Evolutionary conservation across 2,329 filamentous ascomycete genomes (phyloP).

Genomic region (Shiraia sp.): DNA sequence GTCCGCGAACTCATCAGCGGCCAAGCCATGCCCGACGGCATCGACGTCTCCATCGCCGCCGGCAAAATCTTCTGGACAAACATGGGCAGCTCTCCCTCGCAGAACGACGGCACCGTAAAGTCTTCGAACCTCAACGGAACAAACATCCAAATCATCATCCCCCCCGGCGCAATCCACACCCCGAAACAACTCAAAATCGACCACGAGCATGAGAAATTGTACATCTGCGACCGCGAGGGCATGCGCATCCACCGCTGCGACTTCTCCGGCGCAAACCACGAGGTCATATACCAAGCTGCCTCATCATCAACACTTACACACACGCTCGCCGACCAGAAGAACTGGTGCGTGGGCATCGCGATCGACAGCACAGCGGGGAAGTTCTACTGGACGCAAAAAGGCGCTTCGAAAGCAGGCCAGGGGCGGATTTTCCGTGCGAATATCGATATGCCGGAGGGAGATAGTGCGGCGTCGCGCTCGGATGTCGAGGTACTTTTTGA

Average conservation of each 20-base stretch:
- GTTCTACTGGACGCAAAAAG: conserved; percentile 67
- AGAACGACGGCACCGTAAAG: conserved; percentile 50
- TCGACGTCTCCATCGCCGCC: conserved; percentile 25
- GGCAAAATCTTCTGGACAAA: conserved; percentile 37
- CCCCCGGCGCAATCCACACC: conserved; percentile 48
- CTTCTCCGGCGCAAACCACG: conserved; percentile 13
- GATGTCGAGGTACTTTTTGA: conserved; percentile 33
- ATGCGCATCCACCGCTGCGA: conserved; percentile 40
- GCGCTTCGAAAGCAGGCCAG: conserved; percentile 53
- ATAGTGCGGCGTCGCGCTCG: conserved; percentile 15
- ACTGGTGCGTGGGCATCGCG: conserved; percentile 62
- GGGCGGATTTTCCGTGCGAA: conserved; percentile 60
- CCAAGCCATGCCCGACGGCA: conserved; percentile 36
- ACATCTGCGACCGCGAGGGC: conserved; percentile 49
- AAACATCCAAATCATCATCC: conserved; percentile 50
- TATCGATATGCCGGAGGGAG: conserved; percentile 45
- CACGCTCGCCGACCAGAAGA: conserved; percentile 34
- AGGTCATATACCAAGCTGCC: conserved; percentile 14
- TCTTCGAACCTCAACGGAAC: conserved; percentile 56
- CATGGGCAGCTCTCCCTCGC: conserved; percentile 17
- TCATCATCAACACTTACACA: too few species aligned
- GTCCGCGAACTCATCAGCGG: conserved; percentile 6
- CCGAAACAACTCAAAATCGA: conserved; percentile 46
- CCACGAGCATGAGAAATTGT: conserved; percentile 8
- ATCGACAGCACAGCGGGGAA: conserved; percentile 49